Evolutionary conservation across 2,329 filamentous ascomycete species (phyloP).

Genomic region (Proliferodiscus dingleyae): DNA sequence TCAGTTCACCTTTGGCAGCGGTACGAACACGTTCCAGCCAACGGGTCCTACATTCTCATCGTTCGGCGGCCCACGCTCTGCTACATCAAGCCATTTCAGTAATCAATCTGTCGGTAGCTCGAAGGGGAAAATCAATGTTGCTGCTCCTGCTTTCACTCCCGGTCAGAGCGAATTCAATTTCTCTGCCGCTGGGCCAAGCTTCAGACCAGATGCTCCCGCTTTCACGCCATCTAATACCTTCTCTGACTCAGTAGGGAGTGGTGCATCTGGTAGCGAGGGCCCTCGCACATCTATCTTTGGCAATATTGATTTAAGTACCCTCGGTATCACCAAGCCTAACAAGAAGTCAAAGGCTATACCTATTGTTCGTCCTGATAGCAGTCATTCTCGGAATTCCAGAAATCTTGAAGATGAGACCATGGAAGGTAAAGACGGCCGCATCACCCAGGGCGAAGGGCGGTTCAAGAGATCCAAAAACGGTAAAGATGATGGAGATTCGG

Average conservation of each 20-base stretch:
- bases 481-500: conserved; percentile 63
- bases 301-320: conserved; percentile 58
- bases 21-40: conserved; percentile 41
- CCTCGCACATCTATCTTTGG: conserved; percentile 56
- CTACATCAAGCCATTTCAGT: conserved; percentile 25
- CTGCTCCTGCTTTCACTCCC: conserved; percentile 68
- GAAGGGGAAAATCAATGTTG: conserved; percentile 58
- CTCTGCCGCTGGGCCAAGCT: conserved; percentile 59
- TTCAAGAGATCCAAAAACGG: conserved; percentile 69
- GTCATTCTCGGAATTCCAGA: conserved; percentile 32
- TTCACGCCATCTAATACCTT: conserved; percentile 59
- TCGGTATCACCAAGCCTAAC: conserved; percentile 58
- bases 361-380: conserved; percentile 63
- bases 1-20: conserved; percentile 45
- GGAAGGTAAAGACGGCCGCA: conserved; percentile 57
- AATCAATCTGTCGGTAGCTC: conserved; percentile 24
- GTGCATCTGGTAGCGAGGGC: conserved; percentile 40
- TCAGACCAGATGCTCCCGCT: conserved; percentile 70
- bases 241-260: conserved; percentile 44
- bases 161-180: conserved; percentile 62
- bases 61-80: conserved; percentile 34
- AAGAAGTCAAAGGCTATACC: conserved; percentile 81
- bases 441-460: conserved; percentile 60
- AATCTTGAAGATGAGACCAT: conserved; percentile 35
- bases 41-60: conserved; percentile 23